Evolutionary conservation across 1,139 yeast genomes (phyloP).

Genomic region (Saccharomyces hybrid): DNA sequence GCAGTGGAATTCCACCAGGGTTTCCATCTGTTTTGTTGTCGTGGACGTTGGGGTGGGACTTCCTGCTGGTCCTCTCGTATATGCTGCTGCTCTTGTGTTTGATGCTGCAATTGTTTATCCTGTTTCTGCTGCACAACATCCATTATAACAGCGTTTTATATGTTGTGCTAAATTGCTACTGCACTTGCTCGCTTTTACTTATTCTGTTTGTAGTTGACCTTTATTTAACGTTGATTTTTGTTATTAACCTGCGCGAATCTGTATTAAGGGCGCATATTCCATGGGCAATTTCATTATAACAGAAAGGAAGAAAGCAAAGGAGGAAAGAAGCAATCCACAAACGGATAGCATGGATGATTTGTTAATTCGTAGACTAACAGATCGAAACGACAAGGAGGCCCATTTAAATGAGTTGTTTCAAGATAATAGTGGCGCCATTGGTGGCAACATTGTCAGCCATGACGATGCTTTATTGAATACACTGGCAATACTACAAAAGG

Average conservation of each 20-base stretch:
- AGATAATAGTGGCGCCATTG: slow-evolving; percentile 4
- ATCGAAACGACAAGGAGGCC: slow-evolving; percentile 19
- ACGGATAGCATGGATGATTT: slow-evolving; percentile 9
- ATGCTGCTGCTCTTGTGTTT: not conserved
- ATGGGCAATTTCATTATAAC: not conserved
- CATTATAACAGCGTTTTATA: not conserved
- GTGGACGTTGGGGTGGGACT: not conserved
- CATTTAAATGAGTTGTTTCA: slow-evolving; percentile 17
- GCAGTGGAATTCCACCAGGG: slow-evolving; percentile 10
- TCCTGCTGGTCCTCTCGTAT: not conserved
- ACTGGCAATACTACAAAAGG: slow-evolving; percentile 9
- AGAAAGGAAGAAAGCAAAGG: not conserved
- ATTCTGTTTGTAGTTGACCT: not conserved
- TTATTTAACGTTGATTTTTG: not conserved
- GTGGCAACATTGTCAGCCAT: not conserved
- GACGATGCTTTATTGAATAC: slow-evolving; percentile 6
- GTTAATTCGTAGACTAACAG: slow-evolving; percentile 9
- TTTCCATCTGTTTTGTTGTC: slow-evolving; percentile 1
- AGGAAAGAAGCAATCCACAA: not conserved
- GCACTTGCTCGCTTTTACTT: not conserved
- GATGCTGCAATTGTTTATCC: not conserved
- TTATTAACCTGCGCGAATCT: not conserved
- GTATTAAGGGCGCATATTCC: not conserved
- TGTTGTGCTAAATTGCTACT: not conserved
- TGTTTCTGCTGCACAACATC: not conserved